Evolutionary conservation across 2,329 filamentous ascomycete species (phyloP), one percentile per base, ranked within the genome.

Genomic region (Rugonectria rugulosa): DNA sequence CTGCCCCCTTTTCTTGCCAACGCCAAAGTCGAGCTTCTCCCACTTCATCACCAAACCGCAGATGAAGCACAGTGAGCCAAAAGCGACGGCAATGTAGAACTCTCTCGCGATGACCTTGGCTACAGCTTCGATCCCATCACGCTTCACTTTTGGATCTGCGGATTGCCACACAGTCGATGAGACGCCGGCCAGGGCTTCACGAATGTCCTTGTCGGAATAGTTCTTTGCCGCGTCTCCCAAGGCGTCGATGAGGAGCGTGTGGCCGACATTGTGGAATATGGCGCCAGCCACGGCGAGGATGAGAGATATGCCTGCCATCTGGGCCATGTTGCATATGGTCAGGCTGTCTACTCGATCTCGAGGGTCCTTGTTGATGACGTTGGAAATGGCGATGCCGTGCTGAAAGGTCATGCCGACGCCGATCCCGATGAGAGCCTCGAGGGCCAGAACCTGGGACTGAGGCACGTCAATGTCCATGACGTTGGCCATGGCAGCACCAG

Each of bases 321-420:
- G 70, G 21, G 65, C 65, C 60, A 75, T 67, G 58, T 70, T 73
- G 54, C 71, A 70, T n/a, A 75, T 53, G 1, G 69, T 67, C 10
- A 69, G 59, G 37, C 65, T 64, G 53, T 75, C 73, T 6, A 71
- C 52, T 3, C 63, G 62, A 7, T 62, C 54, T 7, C 67, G 55
- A 2, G 59, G 59, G 14, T 70, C 53, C 20, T 70, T 68, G 21
- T 66, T 65, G 37, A 68, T 66, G 20, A 64, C 59, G 31, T 69
- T 69, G 9, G 66, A 66, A 11, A 74, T 65, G 36, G 67, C 68
- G 6, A 70, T 63, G 6, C 69, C 64, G 2, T 70, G 64, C 46
- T 71, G 70, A 57, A 68, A 73, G 15, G 67, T 61, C 27, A 72
- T 59, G 7, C 73, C 72, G 0, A 71, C 52, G 1, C 72, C 72